Percentiles rank a stretch among this genome's conserved stretches.
phyloP scores from a whole-genome alignment of 805 yeast species.

The Metschnikowia arizonensis region DNA sequence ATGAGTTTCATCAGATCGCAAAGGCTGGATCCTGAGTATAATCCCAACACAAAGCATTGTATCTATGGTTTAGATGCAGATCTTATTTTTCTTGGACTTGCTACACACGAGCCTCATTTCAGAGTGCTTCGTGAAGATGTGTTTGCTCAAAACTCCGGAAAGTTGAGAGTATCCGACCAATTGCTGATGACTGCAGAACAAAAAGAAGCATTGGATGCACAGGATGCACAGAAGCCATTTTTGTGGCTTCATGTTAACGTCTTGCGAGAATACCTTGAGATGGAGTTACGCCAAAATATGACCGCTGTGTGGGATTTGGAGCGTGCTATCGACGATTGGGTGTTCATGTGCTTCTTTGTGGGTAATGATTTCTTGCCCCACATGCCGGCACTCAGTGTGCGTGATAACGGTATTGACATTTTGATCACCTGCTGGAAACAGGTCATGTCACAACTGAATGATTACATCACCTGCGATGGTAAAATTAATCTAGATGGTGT shows the following conservation, averaged over 20 bases:
- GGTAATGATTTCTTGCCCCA: constrained; percentile 99
- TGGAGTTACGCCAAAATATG: constrained; percentile 72
- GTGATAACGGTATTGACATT: constrained; percentile 88
- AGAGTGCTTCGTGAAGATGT: constrained; percentile 93
- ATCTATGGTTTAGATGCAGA: constrained; percentile 98
- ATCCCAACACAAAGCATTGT: constrained; percentile 93
- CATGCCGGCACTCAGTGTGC: constrained; percentile 87
- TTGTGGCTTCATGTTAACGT: constrained; percentile 90
- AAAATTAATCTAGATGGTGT: constrained; percentile 69
- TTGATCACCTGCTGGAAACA: constrained; percentile 82
- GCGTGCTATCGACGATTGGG: constrained; percentile 98
- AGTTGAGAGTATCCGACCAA: constrained; percentile 45
- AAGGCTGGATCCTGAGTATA: constrained; percentile 77
- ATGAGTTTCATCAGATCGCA: constrained; percentile 94
- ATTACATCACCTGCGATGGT: constrained; percentile 90
- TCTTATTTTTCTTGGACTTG: constrained; percentile 89
- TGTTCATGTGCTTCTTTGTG: constrained; percentile 95
- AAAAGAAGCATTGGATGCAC: constrained; percentile 35
- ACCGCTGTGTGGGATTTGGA: constrained; percentile 82
- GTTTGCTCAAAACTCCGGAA: constrained; percentile 65
- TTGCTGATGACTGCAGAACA: constrained; percentile 61
- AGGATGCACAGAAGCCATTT: constrained; percentile 70
- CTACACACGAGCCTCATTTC: constrained; percentile 98
- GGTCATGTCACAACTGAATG: constrained; percentile 58
- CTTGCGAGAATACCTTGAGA: constrained; percentile 79